Percentiles rank a stretch among this genome's conserved stretches.
These are phyloP conservation scores for Eucalyptus marginata DNA, from an alignment of 345 rosid genomes.

Conservation along the genomic window DNA sequence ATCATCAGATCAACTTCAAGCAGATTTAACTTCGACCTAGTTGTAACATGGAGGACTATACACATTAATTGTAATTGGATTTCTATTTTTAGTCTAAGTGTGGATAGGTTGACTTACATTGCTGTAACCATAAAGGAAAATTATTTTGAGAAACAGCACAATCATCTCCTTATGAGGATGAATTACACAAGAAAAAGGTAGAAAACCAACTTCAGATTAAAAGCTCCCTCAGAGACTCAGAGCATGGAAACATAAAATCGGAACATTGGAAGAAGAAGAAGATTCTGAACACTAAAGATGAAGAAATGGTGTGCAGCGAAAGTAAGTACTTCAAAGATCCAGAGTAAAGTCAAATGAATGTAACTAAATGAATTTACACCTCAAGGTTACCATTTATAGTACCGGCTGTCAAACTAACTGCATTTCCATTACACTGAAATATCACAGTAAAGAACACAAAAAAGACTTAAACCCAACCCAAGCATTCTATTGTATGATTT, in stretches of 20 bases:
- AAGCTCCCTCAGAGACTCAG: background rate
- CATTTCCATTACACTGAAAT: background rate
- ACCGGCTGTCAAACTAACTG: background rate
- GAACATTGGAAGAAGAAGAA: background rate
- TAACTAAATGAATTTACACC: background rate
- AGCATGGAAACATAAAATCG: background rate
- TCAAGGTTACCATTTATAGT: background rate
- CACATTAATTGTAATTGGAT: background rate
- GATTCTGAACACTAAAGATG: background rate
- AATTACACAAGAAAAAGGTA: background rate
- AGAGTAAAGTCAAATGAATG: background rate
- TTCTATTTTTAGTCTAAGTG: background rate
- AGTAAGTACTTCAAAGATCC: background rate
- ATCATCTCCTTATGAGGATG: background rate
- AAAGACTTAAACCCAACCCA: background rate
- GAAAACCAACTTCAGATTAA: background rate
- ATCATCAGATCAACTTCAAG: background rate
- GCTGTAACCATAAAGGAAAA: background rate
- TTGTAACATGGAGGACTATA: background rate
- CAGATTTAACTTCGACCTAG: background rate
- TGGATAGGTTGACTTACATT: background rate
- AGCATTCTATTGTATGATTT: background rate
- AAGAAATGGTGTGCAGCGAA: background rate
- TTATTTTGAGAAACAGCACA: background rate
- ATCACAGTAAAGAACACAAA: background rate